Percentiles rank a stretch among this genome's conserved stretches.
phyloP scores from a whole-genome alignment of 192 early-diverging fungal genomes.

The Coemansia sp. region DNA sequence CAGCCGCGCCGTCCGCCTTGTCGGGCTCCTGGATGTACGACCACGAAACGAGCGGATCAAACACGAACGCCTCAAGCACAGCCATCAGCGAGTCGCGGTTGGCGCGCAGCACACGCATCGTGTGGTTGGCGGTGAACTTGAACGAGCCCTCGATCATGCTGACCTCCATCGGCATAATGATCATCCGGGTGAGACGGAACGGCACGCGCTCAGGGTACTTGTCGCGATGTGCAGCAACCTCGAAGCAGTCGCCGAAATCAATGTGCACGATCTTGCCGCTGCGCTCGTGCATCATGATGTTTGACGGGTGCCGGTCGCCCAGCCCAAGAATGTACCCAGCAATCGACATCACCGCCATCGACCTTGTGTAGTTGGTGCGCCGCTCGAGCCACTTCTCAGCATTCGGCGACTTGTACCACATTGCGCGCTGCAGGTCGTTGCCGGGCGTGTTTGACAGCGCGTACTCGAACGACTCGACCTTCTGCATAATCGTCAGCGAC shows the following conservation, averaged over 20 bases:
- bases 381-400: constrained; percentile 96
- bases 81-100: constrained; percentile 99
- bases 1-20: background rate
- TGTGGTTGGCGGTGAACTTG: constrained; percentile 91
- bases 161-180: constrained; percentile 98
- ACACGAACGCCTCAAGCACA: constrained; percentile 96
- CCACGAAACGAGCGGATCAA: constrained; percentile 73
- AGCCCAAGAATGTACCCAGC: constrained; percentile 97
- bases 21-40: constrained; percentile 18
- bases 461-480: constrained; percentile 95
- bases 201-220: constrained; percentile 97
- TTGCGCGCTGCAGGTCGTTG: constrained; percentile 89
- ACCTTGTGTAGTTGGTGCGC: constrained; percentile 97
- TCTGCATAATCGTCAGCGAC: constrained; percentile 87
- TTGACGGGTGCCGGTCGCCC: constrained; percentile 97
- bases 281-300: constrained; percentile 92
- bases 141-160: constrained; percentile 95
- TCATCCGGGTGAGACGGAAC: constrained; percentile 98
- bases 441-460: constrained; percentile 93
- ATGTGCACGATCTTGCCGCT: constrained; percentile 98
- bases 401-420: constrained; percentile 96
- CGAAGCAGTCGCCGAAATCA: constrained; percentile 98
- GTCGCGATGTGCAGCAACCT: constrained; percentile 95
- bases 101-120: constrained; percentile 92
- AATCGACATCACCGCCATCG: constrained; percentile 97